Conservation (phyloP, 2,329 filamentous ascomycete genomes). For the Paracoccidioides lutzii region DNA sequence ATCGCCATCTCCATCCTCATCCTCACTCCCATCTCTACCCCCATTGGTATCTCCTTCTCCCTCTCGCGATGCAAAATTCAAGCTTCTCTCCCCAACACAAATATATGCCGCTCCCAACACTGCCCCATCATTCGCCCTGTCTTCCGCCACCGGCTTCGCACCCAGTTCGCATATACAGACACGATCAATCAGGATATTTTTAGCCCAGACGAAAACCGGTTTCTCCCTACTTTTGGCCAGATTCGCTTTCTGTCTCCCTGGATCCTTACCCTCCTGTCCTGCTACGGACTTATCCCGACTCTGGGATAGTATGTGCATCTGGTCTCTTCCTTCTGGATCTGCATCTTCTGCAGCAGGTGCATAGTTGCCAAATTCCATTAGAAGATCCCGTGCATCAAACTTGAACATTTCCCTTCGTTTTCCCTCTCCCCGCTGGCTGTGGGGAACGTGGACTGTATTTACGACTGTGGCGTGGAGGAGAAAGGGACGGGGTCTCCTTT, state of each 20-base stretch:
- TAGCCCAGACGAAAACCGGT: conserved; percentile 52
- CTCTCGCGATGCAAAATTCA: conserved; percentile 13
- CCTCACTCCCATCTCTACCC: not conserved
- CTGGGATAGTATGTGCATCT: not conserved
- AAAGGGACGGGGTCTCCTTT: conserved; percentile 40
- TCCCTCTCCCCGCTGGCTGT: conserved; percentile 8
- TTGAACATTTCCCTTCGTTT: conserved; percentile 33
- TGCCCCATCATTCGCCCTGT: conserved; percentile 27
- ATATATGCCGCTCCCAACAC: conserved; percentile 41
- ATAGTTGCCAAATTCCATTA: conserved; percentile 18
- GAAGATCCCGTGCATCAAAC: conserved; percentile 25
- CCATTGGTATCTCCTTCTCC: not conserved
- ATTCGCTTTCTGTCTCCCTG: conserved; percentile 12
- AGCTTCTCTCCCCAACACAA: conserved; percentile 31
- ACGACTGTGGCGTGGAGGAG: conserved; percentile 73
- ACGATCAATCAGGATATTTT: conserved; percentile 51
- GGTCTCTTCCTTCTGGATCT: not conserved
- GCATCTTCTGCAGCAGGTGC: not conserved
- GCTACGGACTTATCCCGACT: not conserved
- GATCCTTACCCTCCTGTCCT: not conserved
- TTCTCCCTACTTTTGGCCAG: conserved; percentile 28
- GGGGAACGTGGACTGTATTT: conserved; percentile 62
- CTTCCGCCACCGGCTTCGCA: conserved; percentile 49
- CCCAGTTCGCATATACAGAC: conserved; percentile 82
- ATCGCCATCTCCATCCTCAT: not conserved